These are phyloP conservation scores for Scleroderma bovista DNA, from an alignment of 768 basidiomycete genomes.

Conservation along the genomic window DNA sequence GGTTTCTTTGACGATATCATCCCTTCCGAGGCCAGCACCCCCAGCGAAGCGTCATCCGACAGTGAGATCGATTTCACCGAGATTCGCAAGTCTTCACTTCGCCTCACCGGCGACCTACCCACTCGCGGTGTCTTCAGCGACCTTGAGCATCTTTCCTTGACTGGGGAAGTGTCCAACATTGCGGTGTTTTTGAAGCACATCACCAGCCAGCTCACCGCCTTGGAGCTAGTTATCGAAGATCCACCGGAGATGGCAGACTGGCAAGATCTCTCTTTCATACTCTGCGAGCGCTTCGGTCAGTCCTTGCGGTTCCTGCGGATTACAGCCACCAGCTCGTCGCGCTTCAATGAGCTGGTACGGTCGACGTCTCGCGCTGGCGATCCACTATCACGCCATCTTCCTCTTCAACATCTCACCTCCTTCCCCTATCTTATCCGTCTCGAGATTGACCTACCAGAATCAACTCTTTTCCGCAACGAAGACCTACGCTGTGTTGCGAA, in stretches of 20 bases:
- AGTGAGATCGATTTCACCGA: constrained; percentile 76
- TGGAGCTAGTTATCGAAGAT: constrained; percentile 77
- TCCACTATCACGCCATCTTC: constrained; percentile 52
- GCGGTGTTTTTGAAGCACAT: constrained; percentile 68
- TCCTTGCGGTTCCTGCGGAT: constrained; percentile 58
- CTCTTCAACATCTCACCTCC: constrained; percentile 50
- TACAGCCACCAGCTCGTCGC: constrained; percentile 61
- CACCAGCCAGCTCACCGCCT: constrained; percentile 54
- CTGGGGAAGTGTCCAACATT: constrained; percentile 65
- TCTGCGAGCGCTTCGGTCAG: constrained; percentile 57
- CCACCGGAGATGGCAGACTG: constrained; percentile 71
- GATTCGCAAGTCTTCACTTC: constrained; percentile 63
- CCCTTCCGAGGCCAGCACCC: constrained; percentile 66
- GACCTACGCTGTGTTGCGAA: constrained; percentile 56
- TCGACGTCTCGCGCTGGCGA: constrained; percentile 63
- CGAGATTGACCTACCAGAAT: constrained; percentile 77
- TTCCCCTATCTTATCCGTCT: constrained; percentile 56
- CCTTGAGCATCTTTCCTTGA: constrained; percentile 58
- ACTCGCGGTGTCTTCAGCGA: constrained; percentile 52
- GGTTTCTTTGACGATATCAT: constrained; percentile 72
- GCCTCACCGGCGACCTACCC: constrained; percentile 55
- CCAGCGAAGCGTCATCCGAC: constrained; percentile 65
- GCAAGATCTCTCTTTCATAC: constrained; percentile 60
- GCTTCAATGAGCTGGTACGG: constrained; percentile 77
- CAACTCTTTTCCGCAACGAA: constrained; percentile 53